Conservation (phyloP, 169 alveolate genomes). For the Eimeria necatrix region DNA sequence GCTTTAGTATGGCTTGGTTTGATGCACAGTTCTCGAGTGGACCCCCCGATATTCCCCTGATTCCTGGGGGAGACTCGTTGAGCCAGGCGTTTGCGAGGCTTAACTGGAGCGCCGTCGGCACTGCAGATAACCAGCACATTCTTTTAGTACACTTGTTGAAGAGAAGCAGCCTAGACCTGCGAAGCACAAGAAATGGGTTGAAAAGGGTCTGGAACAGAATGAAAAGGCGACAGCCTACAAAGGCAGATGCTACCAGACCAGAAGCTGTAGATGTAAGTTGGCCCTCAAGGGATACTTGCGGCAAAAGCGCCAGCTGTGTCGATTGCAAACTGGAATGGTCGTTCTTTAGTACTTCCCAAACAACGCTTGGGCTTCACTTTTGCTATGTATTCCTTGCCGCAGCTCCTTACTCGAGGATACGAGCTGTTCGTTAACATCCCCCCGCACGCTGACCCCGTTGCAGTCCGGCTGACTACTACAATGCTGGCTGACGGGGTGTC, state of each 20-base stretch:
- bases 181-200: neutral
- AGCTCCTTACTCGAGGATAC: constrained; percentile 27
- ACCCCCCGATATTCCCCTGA: neutral
- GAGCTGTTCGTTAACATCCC: constrained; percentile 32
- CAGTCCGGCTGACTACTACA: neutral
- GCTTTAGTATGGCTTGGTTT: neutral
- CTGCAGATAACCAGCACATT: constrained; percentile 51
- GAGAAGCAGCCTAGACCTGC: neutral
- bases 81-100: constrained; percentile 11
- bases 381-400: neutral
- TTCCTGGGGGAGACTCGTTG: constrained; percentile 9
- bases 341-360: neutral
- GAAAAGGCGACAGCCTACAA: neutral
- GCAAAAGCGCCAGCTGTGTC: neutral
- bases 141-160: neutral
- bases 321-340: neutral
- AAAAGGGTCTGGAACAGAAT: neutral
- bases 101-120: constrained; percentile 48
- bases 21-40: neutral
- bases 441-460: constrained; percentile 43
- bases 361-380: neutral
- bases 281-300: neutral
- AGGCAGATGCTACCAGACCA: neutral
- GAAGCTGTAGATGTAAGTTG: constrained; percentile 39
- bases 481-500: constrained; percentile 28